Base-by-base conservation (phyloP, 352 stramenopile genomes). In the Globisporangium nunn region DNA sequence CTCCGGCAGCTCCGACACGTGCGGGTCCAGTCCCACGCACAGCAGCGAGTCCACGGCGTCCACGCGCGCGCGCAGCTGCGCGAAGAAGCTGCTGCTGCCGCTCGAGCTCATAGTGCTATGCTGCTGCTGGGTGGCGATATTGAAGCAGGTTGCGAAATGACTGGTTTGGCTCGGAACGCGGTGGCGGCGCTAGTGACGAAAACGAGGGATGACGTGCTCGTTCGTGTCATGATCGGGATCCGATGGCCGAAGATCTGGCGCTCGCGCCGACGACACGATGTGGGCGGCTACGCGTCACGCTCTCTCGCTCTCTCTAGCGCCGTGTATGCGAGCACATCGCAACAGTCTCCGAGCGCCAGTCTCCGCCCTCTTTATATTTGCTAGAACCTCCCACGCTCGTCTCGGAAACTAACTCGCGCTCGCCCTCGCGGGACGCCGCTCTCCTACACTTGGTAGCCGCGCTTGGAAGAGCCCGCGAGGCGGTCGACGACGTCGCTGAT, bases 1-100 rank as follows among this genome's bases (percentile, higher is more conserved):
- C 51, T 89, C 78, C 0, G 78, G 67, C 10, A 97, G 74, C 63
- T 96, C 87, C 0, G 64, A 63, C 12, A 74, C 72, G 64, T 99
- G 97, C 48, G 97, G 97, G 74, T 99, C 97, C 6, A 99, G 77
- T 8, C 97, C 97, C 39, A 99, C 88, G 73, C 97, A 99, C 4
- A 99, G 82, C 54, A 99, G 79, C 51, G 96, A 99, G 72, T 99
- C 82, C 50, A 96, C 83, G 54, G 81, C 75, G 58, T 81, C 58
- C 23, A 95, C 90, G 57, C 96, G 88, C 28, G 76, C 67, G 52
- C 93, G 78, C 53, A 99, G 54, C 50, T 68, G 65, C 50, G 76
- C 67, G 74, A 98, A 98, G 76, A 98, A 98, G 64, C 75, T 87
- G 62, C 67, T 71, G 49, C n/a, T 59, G 33, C 10, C 10, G 47